Percentiles rank a stretch among this genome's conserved stretches.
These are phyloP conservation scores for Biscutella auriculata DNA, from an alignment of 441 rosid genomes.

Conservation along the genomic window DNA sequence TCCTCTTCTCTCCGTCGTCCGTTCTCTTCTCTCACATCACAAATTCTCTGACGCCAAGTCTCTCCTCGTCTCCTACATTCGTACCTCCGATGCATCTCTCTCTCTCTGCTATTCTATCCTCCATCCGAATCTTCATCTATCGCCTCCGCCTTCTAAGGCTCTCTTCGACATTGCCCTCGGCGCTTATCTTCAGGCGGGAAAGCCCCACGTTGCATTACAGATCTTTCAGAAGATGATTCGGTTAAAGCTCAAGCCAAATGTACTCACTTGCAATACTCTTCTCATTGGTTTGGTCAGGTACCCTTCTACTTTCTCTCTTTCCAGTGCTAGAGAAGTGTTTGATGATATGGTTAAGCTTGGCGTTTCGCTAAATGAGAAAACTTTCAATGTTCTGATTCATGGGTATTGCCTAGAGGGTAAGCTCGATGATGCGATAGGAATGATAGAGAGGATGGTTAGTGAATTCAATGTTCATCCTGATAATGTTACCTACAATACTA, in stretches of 20 bases:
- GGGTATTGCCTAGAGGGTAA: conserved; percentile 63
- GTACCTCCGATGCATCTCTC: conserved; percentile 30
- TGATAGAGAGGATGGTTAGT: conserved; percentile 37
- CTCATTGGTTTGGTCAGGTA: conserved; percentile 51
- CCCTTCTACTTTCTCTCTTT: conserved; percentile 48
- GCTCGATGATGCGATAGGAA: conserved; percentile 36
- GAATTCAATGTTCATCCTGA: conserved; percentile 51
- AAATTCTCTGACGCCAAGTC: conserved; percentile 60
- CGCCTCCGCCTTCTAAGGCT: conserved; percentile 26
- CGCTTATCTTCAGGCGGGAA: conserved; percentile 47
- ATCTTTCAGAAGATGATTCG: conserved; percentile 60
- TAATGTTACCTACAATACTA: conserved; percentile 58
- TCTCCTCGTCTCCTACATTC: conserved; percentile 52
- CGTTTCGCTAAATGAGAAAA: conserved; percentile 34
- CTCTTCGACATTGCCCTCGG: conserved; percentile 51
- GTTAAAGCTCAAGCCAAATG: conserved; percentile 41
- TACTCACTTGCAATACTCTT: conserved; percentile 58
- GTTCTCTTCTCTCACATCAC: conserved; percentile 36
- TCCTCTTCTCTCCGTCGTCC: conserved; percentile 51
- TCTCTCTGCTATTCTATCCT: conserved; percentile 41
- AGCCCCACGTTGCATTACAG: conserved; percentile 59
- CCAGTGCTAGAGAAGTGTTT: conserved; percentile 43
- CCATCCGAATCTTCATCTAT: conserved; percentile 19
- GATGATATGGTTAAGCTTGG: conserved; percentile 40
- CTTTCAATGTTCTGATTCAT: conserved; percentile 55